Evolutionary conservation across 352 stramenopile genomes (phyloP), one percentile per base, ranked within the genome.

Genomic region (Saprolegnia diclina): DNA sequence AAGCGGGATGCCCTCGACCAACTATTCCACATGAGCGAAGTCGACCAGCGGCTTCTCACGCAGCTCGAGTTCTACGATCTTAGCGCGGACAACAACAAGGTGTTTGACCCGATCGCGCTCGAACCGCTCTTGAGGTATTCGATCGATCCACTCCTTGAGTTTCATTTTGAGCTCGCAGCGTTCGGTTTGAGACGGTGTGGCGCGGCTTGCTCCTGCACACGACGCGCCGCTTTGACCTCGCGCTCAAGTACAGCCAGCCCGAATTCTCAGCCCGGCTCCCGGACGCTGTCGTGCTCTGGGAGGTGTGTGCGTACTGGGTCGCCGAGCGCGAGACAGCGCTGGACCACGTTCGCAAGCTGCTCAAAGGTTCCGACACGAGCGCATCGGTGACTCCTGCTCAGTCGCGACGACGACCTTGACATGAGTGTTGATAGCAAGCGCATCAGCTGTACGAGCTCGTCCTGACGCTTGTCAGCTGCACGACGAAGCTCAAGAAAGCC

Each of bases 231-330:
- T 73, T 92, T 24, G 82, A 92, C 68, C 55, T 92, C 22, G 81
- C 82, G 4, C 79, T 90, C 77, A 92, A 92, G 76, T 92, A 90
- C 73, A 84, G 80, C 29, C 79, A 81, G 4, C 66, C 88, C 5
- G 76, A 79, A 1, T 76, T 85, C 48, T 81, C 79, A 29, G 75
- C 81, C 16, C 76, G 77, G 1, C 72, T 92, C 0, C 71, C 82
- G 0, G 82, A 92, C 59, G 80, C 81, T 6, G 81, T 92, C 5
- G 56, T 69, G 45, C 74, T 90, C 21, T 92, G 84, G 84, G 84
- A 90, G 55, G 74, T 82, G 2, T 56, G 73, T 4, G 72, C 77
- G 0, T 70, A 74, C 10, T 71, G 89, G 50, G 78, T 92, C 62
- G 74, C 67, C 11, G 82, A 90, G 54, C 78, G 81, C 13, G 83